Base-by-base conservation (phyloP, 768 basidiomycete species). In the Sarcomyxa edulis region DNA sequence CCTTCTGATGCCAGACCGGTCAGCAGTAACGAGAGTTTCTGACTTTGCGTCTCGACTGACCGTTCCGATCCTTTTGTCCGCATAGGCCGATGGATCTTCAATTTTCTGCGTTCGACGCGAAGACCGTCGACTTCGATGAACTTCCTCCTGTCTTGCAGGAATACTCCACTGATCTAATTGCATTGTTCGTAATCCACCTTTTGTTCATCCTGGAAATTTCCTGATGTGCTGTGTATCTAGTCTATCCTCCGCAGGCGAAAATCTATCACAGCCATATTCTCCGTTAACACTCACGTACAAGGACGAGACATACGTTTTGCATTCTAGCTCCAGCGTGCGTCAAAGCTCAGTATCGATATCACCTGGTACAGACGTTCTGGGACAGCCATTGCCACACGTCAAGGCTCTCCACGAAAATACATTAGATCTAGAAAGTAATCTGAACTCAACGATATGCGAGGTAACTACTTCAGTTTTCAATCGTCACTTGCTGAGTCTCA, bases 1-100 rank as follows among this genome's bases (percentile, higher is more conserved):
- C 50, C 31, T 81, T 14, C 61, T 79, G 66, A 57, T 81, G 48
- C 79, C 79, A 27, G 71, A 79, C 49, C 68, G 77, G 80, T 77
- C 35, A 42, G 58, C 40, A 8, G 7, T 26, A n/a, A 26, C 5
- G 7, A 27, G 4, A 35, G 35, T n/a, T 20, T 14, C 19, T 32
- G 6, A 26, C 15, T 34, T 22, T 37, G 11, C 10, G 19, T 25
- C 15, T 27, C 11, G n/a, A n/a, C n/a, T n/a, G n/a, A n/a, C n/a
- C n/a, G n/a, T n/a, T n/a, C n/a, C n/a, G n/a, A n/a, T n/a, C n/a
- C 38, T 38, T 14, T 33, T 24, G 10, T 12, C 7, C 18, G 22
- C 23, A 37, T 42, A 81, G 79, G 16, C 68, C 75, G 9, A 66
- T 79, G 64, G 81, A 84, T 49, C 48, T 81, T 23, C 76, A 68